Evolutionary conservation across 1,139 yeast species (phyloP).

Genomic region (Pichia sp.): DNA sequence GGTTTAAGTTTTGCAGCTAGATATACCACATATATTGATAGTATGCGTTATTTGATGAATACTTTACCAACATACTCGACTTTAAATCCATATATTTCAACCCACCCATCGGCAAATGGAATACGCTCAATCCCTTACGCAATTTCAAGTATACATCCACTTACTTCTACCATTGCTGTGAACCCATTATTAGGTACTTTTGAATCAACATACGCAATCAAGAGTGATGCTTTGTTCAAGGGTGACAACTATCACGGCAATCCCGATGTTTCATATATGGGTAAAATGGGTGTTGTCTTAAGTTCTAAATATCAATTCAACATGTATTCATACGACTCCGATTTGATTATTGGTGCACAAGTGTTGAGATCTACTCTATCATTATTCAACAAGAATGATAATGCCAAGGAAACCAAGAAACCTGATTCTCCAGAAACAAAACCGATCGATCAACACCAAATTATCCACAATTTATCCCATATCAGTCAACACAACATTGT

Average conservation of each 20-base stretch:
- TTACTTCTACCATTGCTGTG: constrained; percentile 81
- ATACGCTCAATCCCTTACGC: constrained; percentile 17
- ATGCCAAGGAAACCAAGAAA: not conserved
- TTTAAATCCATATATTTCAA: constrained; percentile 5
- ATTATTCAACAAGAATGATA: constrained; percentile 20
- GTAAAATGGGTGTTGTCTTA: constrained; percentile 56
- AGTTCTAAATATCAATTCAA: constrained; percentile 89
- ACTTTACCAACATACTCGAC: constrained; percentile 9
- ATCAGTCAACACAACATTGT: constrained; percentile 13
- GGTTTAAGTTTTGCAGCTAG: constrained; percentile 82
- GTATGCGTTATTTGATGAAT: constrained; percentile 13
- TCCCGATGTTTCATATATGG: constrained; percentile 1
- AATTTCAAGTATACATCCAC: constrained; percentile 42
- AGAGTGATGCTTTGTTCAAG: constrained; percentile 51
- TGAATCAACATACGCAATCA: constrained; percentile 84
- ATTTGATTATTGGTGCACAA: constrained; percentile 84
- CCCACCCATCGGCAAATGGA: not conserved
- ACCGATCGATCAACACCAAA: constrained; percentile 14
- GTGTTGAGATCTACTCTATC: constrained; percentile 47
- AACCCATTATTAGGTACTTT: constrained; percentile 93
- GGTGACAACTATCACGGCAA: not conserved
- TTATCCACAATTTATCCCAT: not conserved
- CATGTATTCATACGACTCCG: constrained; percentile 85
- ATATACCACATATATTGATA: constrained; percentile 63
- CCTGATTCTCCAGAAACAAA: constrained; percentile 3